A percentile compares a stretch with the other conserved stretches of the same genome.
phyloP scores from a whole-genome alignment of 805 yeast genomes.

The Blastobotrys americana region DNA sequence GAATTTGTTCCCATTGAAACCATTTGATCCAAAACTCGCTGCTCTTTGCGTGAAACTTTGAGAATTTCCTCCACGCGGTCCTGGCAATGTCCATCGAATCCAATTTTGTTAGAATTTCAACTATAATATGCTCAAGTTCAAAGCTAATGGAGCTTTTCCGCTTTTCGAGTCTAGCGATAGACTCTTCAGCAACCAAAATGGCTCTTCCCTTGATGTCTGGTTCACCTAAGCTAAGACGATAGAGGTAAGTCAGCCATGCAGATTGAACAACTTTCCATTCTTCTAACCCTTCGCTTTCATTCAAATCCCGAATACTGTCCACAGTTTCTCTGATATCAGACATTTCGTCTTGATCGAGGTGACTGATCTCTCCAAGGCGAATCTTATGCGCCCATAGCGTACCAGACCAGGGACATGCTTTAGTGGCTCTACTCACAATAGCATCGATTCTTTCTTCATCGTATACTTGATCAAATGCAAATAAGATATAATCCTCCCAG shows the following conservation, averaged over 20 bases:
- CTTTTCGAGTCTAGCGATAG: neutral
- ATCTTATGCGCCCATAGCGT: constrained; percentile 22
- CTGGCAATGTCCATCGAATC: constrained; percentile 30
- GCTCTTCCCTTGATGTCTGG: constrained; percentile 1
- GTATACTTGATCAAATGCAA: constrained; percentile 14
- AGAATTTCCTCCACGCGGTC: constrained; percentile 22
- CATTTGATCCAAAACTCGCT: constrained; percentile 44
- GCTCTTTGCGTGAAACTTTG: constrained; percentile 30
- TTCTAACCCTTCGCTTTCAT: constrained; percentile 3
- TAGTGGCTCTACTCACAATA: constrained; percentile 18
- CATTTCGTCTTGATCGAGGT: constrained; percentile 2
- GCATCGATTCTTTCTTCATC: constrained; percentile 5
- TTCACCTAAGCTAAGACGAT: neutral
- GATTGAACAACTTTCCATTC: constrained; percentile 9
- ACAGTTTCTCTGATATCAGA: neutral
- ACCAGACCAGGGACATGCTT: constrained; percentile 24
- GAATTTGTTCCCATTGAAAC: constrained; percentile 34
- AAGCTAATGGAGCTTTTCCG: neutral
- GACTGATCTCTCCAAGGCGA: constrained; percentile 5
- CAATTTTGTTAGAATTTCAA: constrained; percentile 31
- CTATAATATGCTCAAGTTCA: constrained; percentile 37
- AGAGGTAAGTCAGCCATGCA: constrained; percentile 8
- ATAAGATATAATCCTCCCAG: constrained; percentile 27
- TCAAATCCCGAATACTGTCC: constrained; percentile 1
- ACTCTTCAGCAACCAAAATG: neutral